These are phyloP conservation scores for Hibiscus trionum DNA, from an alignment of 345 rosid species.

Conservation along the genomic window DNA sequence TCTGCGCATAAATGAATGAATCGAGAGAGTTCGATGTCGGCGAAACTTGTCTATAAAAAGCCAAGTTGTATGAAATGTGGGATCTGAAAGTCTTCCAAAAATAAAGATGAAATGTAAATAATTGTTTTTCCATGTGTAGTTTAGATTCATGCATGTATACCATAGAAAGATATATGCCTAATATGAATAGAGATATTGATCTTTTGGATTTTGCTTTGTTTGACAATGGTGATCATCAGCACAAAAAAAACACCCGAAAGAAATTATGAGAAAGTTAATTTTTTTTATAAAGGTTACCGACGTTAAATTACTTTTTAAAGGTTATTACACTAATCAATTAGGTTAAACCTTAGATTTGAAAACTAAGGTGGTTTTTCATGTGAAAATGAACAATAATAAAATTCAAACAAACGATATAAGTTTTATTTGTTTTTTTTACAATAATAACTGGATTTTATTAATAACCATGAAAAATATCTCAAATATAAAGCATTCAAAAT, in stretches of 20 bases:
- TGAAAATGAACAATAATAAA: too few species aligned
- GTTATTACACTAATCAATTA: too few species aligned
- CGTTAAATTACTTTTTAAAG: too few species aligned
- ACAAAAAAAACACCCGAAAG: neutral
- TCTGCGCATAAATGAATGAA: neutral
- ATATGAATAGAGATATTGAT: neutral
- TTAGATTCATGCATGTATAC: conserved; percentile 3
- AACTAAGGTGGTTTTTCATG: too few species aligned
- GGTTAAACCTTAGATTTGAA: too few species aligned
- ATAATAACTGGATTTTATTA: too few species aligned
- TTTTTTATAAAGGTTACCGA: too few species aligned
- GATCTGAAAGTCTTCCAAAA: neutral
- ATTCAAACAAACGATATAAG: neutral
- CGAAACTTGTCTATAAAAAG: neutral
- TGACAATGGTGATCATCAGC: neutral
- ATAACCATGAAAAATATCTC: too few species aligned
- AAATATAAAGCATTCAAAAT: too few species aligned
- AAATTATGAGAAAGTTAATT: neutral
- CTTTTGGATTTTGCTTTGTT: neutral
- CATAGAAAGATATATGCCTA: neutral
- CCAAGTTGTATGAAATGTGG: neutral
- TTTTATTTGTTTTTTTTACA: too few species aligned
- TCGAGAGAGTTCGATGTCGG: neutral
- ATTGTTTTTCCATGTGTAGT: conserved; percentile 3
- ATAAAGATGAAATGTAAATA: neutral